Evolutionary conservation across 2,329 filamentous ascomycete species (phyloP).

Genomic region (Coniella vitis): DNA sequence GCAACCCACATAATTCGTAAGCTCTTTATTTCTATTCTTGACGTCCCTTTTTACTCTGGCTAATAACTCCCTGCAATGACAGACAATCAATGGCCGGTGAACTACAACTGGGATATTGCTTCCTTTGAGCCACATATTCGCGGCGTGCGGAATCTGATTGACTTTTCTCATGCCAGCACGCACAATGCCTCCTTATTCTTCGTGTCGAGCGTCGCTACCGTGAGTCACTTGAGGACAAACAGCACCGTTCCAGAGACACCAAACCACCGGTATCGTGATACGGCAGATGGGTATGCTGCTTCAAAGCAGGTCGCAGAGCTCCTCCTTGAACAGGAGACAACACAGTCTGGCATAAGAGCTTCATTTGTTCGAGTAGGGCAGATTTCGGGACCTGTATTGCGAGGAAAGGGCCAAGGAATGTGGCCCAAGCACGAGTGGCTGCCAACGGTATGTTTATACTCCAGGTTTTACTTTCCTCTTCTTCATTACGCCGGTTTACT

Average conservation of each 20-base stretch:
- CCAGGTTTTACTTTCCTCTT: too few relatives aligned
- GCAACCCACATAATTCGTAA: background rate
- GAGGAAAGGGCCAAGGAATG: too few relatives aligned
- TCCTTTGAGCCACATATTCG: constrained; percentile 4
- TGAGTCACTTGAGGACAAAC: background rate
- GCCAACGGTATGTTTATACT: too few relatives aligned
- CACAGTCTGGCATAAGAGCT: too few relatives aligned
- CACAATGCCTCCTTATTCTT: background rate
- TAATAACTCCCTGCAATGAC: background rate
- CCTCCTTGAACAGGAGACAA: too few relatives aligned
- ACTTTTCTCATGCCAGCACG: background rate
- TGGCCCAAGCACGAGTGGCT: constrained; percentile 55
- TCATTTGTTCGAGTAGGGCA: too few relatives aligned
- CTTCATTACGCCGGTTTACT: too few relatives aligned
- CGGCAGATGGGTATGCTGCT: too few relatives aligned
- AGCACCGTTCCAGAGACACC: too few relatives aligned
- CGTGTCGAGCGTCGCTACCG: background rate
- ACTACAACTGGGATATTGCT: background rate
- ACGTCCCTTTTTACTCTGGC: background rate
- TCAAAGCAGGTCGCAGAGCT: too few relatives aligned
- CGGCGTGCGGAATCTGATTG: background rate
- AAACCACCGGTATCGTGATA: too few relatives aligned
- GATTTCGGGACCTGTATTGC: too few relatives aligned
- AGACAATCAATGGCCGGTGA: constrained; percentile 9
- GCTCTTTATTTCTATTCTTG: background rate